phyloP scores from a whole-genome alignment of 2,329 filamentous ascomycete species.

The Leptographium radiaticola region DNA sequence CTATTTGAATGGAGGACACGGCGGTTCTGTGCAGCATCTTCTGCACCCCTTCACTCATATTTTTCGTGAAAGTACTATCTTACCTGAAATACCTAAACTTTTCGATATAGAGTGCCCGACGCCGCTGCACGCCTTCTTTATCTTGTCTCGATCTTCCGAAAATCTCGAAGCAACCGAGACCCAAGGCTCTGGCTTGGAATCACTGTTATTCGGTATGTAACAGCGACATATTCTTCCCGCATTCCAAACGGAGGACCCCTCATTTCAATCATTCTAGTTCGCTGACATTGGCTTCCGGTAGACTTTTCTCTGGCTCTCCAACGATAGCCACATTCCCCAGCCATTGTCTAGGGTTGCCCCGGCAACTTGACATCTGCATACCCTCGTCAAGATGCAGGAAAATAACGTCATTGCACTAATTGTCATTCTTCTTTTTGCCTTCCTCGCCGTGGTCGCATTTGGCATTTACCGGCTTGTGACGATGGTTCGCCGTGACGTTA shows the following conservation, averaged over 20 bases:
- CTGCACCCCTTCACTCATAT: not conserved
- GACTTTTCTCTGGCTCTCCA: not conserved
- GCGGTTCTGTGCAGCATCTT: not conserved
- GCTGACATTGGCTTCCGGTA: not conserved
- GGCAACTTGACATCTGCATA: not conserved
- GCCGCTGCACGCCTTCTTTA: not conserved
- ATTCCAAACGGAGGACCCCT: not conserved
- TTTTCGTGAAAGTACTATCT: too few relatives aligned
- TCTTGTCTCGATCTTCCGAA: not conserved
- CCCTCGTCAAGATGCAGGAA: slow-evolving; percentile 35
- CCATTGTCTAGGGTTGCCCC: not conserved
- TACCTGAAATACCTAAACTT: not conserved
- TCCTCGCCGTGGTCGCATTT: slow-evolving; percentile 47
- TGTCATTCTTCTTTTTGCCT: slow-evolving; percentile 51
- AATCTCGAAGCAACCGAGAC: not conserved
- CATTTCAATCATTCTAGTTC: not conserved
- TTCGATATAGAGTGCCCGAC: not conserved
- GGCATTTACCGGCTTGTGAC: slow-evolving; percentile 50
- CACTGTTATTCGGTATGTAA: not conserved
- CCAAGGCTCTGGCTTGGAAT: not conserved
- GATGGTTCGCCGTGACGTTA: slow-evolving; percentile 31
- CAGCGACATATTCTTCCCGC: not conserved
- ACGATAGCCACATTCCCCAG: not conserved
- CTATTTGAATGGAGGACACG: slow-evolving; percentile 7
- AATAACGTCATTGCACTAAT: slow-evolving; percentile 59